phyloP scores from a whole-genome alignment of 306 rosid species.

The Crataegus laevigata region DNA sequence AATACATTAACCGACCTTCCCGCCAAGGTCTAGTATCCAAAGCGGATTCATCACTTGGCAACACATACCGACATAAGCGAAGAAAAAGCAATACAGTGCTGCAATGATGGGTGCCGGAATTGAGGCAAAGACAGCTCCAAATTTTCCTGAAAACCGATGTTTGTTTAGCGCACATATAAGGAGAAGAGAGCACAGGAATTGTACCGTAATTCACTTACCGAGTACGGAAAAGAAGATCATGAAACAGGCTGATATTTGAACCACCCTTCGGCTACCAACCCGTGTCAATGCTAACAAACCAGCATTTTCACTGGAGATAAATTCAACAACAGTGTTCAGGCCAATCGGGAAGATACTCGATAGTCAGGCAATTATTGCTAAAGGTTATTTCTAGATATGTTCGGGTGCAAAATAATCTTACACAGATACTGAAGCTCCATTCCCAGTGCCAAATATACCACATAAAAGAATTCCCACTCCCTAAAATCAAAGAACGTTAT shows the following conservation, averaged over 20 bases:
- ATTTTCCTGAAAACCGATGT: conserved; percentile 54
- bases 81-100: conserved; percentile 87
- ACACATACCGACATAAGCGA: conserved; percentile 88
- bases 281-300: conserved; percentile 91
- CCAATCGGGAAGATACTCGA: background rate
- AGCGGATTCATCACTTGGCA: conserved; percentile 9
- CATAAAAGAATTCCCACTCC: conserved; percentile 85
- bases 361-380: background rate
- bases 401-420: conserved; percentile 34
- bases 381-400: conserved; percentile 2
- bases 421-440: conserved; percentile 89
- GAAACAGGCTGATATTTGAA: conserved; percentile 88
- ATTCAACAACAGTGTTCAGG: conserved; percentile 1
- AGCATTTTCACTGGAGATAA: conserved; percentile 66
- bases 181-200: background rate
- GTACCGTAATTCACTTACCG: conserved; percentile 28
- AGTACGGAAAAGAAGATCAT: conserved; percentile 96
- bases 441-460: conserved; percentile 91
- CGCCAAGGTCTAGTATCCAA: background rate
- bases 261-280: conserved; percentile 95
- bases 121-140: conserved; percentile 96
- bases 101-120: conserved; percentile 87
- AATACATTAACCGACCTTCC: background rate
- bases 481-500: conserved; percentile 28
- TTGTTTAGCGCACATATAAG: background rate